These are phyloP conservation scores for Baudoinia panamericana DNA, from an alignment of 495 filamentous ascomycete genomes.

Conservation along the genomic window DNA sequence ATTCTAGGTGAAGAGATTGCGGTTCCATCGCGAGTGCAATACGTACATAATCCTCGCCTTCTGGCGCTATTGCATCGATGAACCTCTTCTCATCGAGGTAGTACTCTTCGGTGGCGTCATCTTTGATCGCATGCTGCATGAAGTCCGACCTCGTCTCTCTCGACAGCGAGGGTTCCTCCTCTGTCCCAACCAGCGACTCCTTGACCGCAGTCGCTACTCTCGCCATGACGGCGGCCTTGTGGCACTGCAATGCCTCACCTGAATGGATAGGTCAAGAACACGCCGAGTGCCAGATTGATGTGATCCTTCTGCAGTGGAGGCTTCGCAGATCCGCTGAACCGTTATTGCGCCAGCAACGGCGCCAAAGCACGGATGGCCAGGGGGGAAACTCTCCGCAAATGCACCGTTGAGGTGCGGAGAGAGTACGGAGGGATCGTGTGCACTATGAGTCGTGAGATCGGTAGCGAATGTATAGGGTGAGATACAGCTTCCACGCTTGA, in stretches of 20 bases:
- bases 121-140: conserved; percentile 59
- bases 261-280: no score
- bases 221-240: conserved; percentile 14
- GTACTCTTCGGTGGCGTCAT: conserved; percentile 59
- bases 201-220: conserved; percentile 19
- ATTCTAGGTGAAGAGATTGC: conserved; percentile 11
- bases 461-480: no score
- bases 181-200: conserved; percentile 29
- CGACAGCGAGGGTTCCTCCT: conserved; percentile 46
- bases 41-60: conserved; percentile 78
- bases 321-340: no score
- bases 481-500: no score
- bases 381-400: no score
- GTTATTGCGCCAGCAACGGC: no score
- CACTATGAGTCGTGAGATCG: no score
- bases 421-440: no score
- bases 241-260: conserved; percentile 12
- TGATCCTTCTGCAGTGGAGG: no score
- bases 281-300: no score
- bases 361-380: no score
- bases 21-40: background rate
- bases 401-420: no score
- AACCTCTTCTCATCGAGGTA: conserved; percentile 78
- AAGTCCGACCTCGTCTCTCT: conserved; percentile 59
- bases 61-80: conserved; percentile 77